Evolutionary conservation across 106 monocot species (phyloP), one percentile per base, ranked within the genome.

Genomic region (Ottelia alismoides): DNA sequence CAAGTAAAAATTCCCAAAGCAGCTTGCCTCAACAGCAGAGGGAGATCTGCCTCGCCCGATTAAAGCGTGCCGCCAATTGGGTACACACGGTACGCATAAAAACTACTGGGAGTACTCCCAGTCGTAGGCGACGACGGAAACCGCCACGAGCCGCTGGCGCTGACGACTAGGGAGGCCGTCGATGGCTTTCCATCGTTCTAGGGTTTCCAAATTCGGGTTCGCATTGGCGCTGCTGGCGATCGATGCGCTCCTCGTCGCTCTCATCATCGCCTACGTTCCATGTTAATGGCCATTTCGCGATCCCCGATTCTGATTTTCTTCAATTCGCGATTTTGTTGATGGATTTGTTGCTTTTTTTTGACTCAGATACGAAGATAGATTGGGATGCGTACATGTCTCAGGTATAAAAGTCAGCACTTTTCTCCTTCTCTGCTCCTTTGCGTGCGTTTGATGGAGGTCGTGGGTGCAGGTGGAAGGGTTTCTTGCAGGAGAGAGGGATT

Each of bases 321-420:
- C n/a, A 6, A 43, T 2, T 45, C 9, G 25, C 27, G 25, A 45
- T 29, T 3, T 21, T 32, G 2, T 74, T n/a, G 57, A n/a, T n/a
- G n/a, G n/a, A n/a, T n/a, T n/a, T n/a, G n/a, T n/a, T n/a, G n/a
- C n/a, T n/a, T n/a, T 45, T 27, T 20, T 51, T 55, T 22, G 9
- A 6, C 25, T 0, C 20, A 90, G 98, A 98, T 75, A 98, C 98
- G n/a, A 98, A 98, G 90, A 98, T 98, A 20, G 98, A 98, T 69
- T 86, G 98, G 98, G 98, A 98, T 70, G 90, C 98, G 10, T 98
- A 98, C 67, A 98, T 98, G 85, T 85, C 98, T 20, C 90, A 98
- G 98, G 96, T 96, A 32, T n/a, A 25, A 30, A 50, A 45, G 6
- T 1, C 26, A 7, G 45, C 28, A 46, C 6, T 17, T 23, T 20